Conservation (phyloP, 2,329 filamentous ascomycete species). For the Arthrinium phaeospermum region DNA sequence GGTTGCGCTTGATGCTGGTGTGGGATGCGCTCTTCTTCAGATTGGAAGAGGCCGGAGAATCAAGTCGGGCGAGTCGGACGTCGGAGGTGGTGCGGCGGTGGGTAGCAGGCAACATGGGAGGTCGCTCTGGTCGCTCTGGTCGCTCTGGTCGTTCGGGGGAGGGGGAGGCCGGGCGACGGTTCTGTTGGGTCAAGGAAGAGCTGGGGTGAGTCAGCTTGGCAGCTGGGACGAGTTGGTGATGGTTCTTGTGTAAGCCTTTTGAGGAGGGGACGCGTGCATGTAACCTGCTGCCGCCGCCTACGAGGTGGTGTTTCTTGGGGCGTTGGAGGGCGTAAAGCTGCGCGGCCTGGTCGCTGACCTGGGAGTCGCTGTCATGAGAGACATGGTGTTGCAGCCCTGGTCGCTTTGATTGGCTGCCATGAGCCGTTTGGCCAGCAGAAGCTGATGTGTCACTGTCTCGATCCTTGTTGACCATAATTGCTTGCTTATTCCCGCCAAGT, state of each 20-base stretch:
- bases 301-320: slow-evolving; percentile 46
- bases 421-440: slow-evolving; percentile 38
- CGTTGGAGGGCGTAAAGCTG: slow-evolving; percentile 32
- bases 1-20: slow-evolving; percentile 63
- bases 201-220: slow-evolving; percentile 19
- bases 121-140: slow-evolving; percentile 46
- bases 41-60: slow-evolving; percentile 47
- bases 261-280: slow-evolving; percentile 59
- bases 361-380: slow-evolving; percentile 42
- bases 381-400: slow-evolving; percentile 43
- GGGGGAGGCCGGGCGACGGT: slow-evolving; percentile 39
- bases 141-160: slow-evolving; percentile 47
- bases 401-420: slow-evolving; percentile 61
- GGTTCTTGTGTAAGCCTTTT: slow-evolving; percentile 54
- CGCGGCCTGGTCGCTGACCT: slow-evolving; percentile 38
- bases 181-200: slow-evolving; percentile 20
- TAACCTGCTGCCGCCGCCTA: slow-evolving; percentile 51
- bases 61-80: slow-evolving; percentile 50
- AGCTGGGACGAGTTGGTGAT: slow-evolving; percentile 33
- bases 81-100: slow-evolving; percentile 60
- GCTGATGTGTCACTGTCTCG: slow-evolving; percentile 53
- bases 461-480: slow-evolving; percentile 39
- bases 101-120: slow-evolving; percentile 37
- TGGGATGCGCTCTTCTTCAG: slow-evolving; percentile 60
- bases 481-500: slow-evolving; percentile 27